Evolutionary conservation across 148 eudicot species (phyloP).

Genomic region (Arctostaphylos glauca): DNA sequence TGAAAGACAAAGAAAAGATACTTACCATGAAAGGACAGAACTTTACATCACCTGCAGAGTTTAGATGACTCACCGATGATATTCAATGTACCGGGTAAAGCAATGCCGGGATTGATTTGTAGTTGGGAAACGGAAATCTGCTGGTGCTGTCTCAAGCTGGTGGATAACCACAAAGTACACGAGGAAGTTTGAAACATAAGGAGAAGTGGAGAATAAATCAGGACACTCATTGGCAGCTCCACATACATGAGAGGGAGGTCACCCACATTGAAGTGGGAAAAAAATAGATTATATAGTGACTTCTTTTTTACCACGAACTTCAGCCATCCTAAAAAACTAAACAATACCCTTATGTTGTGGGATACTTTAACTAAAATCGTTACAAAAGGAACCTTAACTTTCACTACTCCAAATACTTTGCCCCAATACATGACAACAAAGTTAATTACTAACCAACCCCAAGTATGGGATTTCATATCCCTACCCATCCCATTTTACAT

Average conservation of each 20-base stretch:
- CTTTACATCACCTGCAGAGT: neutral
- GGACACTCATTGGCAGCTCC: neutral
- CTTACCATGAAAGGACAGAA: neutral
- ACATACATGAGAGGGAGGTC: neutral
- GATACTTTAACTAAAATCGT: neutral
- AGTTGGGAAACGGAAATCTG: constrained; percentile 94
- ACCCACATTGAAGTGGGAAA: neutral
- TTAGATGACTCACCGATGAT: constrained; percentile 59
- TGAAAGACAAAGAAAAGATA: constrained; percentile 12
- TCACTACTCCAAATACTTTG: neutral
- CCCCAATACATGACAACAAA: no score
- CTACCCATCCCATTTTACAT: neutral
- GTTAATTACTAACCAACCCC: no score
- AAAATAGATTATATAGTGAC: neutral
- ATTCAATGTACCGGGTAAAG: constrained; percentile 90
- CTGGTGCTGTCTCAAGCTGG: constrained; percentile 95
- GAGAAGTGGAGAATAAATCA: neutral
- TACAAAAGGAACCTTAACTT: neutral
- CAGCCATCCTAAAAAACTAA: neutral
- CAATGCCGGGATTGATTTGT: constrained; percentile 96
- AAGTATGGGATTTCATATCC: no score
- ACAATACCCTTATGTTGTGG: neutral
- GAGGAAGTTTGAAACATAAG: neutral
- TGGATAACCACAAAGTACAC: no score
- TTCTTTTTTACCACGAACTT: neutral